Conservation (phyloP, 2,329 filamentous ascomycete genomes). For the Colletotrichum aenigma region DNA sequence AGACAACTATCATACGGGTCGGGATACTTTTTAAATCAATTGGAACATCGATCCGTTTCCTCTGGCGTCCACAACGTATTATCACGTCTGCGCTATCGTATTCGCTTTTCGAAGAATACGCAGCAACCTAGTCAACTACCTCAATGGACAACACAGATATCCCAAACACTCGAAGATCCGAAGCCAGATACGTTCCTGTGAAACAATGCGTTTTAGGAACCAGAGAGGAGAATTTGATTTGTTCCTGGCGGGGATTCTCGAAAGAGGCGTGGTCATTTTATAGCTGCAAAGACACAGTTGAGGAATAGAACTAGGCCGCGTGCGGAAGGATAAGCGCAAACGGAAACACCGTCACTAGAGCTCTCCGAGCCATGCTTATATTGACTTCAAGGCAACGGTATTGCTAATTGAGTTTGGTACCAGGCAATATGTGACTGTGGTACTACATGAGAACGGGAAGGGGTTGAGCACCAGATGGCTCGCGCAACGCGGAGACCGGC, state of each 20-base stretch:
- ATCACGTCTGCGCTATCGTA: neutral
- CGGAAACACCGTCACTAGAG: neutral
- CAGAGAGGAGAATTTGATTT: too few relatives aligned
- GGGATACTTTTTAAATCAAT: fast-evolving
- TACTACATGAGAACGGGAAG: fast-evolving
- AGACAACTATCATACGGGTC: neutral
- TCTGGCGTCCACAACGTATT: neutral
- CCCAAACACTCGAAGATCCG: neutral
- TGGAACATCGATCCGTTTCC: neutral
- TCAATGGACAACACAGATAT: fast-evolving
- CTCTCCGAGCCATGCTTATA: neutral
- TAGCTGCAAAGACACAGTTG: neutral
- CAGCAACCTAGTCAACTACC: neutral
- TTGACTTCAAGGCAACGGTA: neutral
- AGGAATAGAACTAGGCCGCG: neutral
- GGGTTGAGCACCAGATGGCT: neutral
- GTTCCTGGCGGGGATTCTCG: neutral
- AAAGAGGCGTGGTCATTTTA: neutral
- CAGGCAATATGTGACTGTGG: neutral
- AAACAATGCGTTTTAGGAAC: too few relatives aligned
- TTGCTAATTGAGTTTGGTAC: neutral
- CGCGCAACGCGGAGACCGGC: neutral
- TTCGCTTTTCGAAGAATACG: neutral
- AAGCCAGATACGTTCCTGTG: fast-evolving
- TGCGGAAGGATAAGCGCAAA: neutral